Evolutionary conservation across 305 asterid species (phyloP).

Genomic region (Ruellia speciosa): DNA sequence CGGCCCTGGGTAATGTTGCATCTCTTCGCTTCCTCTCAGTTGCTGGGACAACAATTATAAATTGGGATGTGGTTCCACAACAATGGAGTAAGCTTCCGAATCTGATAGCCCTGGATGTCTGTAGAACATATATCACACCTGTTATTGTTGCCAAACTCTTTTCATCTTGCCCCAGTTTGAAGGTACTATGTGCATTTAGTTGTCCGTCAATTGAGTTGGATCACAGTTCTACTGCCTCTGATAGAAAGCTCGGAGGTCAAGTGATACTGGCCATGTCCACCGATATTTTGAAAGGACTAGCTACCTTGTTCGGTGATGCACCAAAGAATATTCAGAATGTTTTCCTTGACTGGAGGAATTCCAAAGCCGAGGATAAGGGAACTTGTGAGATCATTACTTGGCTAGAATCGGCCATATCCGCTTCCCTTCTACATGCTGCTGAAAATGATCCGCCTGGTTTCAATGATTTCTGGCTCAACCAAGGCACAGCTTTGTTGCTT

Average conservation of each 20-base stretch:
- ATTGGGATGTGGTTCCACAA: slow-evolving; percentile 54
- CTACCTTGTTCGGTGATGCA: slow-evolving; percentile 47
- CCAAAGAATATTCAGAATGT: slow-evolving; percentile 41
- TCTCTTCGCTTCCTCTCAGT: slow-evolving; percentile 74
- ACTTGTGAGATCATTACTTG: slow-evolving; percentile 54
- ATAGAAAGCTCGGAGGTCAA: slow-evolving; percentile 40
- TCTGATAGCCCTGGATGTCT: slow-evolving; percentile 70
- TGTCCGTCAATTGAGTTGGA: slow-evolving; percentile 62
- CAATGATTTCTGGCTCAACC: slow-evolving; percentile 79
- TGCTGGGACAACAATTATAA: slow-evolving; percentile 61
- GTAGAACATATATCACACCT: slow-evolving; percentile 64
- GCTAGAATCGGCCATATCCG: slow-evolving; percentile 76
- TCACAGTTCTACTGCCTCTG: slow-evolving; percentile 39
- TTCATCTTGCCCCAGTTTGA: slow-evolving; percentile 50
- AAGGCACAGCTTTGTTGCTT: slow-evolving; percentile 67
- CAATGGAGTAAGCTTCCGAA: slow-evolving; percentile 65
- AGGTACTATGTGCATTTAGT: slow-evolving; percentile 64
- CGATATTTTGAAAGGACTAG: slow-evolving; percentile 54
- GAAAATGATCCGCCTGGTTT: slow-evolving; percentile 70
- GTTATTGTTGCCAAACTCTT: slow-evolving; percentile 45
- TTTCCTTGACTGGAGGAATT: slow-evolving; percentile 52
- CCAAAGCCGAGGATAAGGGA: slow-evolving; percentile 40
- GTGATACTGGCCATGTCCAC: slow-evolving; percentile 56
- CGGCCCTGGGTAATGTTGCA: slow-evolving; percentile 48
- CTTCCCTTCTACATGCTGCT: slow-evolving; percentile 77